phyloP scores from a whole-genome alignment of 768 basidiomycete species.

The Phlebiopsis flavidoalba region DNA sequence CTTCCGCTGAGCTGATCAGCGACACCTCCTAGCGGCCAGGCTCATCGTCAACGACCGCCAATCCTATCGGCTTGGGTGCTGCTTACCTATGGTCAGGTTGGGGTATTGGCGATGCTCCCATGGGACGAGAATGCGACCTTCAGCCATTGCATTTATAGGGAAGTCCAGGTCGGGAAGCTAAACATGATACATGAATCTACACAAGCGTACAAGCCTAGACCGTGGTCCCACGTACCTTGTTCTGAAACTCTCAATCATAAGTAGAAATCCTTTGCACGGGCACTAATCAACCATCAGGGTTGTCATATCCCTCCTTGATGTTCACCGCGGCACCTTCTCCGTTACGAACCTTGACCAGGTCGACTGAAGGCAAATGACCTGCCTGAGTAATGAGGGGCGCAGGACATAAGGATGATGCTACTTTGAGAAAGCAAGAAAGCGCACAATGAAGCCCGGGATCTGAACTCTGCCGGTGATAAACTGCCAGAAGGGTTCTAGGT shows the following conservation, averaged over 20 bases:
- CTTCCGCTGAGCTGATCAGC: constrained; percentile 25
- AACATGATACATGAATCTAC: constrained; percentile 1
- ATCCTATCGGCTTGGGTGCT: background rate
- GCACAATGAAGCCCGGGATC: constrained; percentile 54
- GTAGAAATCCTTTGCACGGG: constrained; percentile 73
- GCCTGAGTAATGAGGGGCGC: constrained; percentile 36
- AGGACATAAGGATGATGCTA: background rate
- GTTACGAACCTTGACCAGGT: constrained; percentile 72
- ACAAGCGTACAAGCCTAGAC: background rate
- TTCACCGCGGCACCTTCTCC: constrained; percentile 59
- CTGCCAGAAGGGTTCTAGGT: constrained; percentile 83
- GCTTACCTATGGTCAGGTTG: constrained; percentile 49
- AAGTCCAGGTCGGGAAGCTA: constrained; percentile 94
- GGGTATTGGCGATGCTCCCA: constrained; percentile 81
- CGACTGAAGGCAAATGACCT: constrained; percentile 76
- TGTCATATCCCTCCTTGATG: constrained; percentile 50
- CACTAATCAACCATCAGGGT: constrained; percentile 61
- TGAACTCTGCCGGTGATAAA: constrained; percentile 67
- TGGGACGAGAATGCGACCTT: constrained; percentile 88
- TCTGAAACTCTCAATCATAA: constrained; percentile 68
- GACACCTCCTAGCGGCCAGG: constrained; percentile 39
- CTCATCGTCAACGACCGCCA: background rate
- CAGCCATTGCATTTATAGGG: constrained; percentile 88
- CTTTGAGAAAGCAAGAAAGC: constrained; percentile 13
- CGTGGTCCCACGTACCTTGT: constrained; percentile 39